Evolutionary conservation across 371 early-diverging fungal genomes (phyloP).

Genomic region (Apophysomyces sp.): DNA sequence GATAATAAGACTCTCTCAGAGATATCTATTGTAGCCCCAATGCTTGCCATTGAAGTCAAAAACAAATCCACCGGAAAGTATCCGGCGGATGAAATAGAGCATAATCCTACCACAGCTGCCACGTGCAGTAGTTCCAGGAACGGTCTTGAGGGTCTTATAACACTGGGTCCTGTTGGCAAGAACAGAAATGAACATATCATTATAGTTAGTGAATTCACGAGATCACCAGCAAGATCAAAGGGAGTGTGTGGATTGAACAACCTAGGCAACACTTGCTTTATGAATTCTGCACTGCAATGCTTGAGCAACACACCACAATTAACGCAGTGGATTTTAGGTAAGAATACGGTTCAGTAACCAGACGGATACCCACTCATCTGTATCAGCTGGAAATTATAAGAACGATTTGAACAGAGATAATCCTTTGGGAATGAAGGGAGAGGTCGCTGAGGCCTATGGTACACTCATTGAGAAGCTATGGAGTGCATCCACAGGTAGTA

Average conservation of each 20-base stretch:
- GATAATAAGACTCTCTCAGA: slow-evolving; percentile 3
- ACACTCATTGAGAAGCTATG: slow-evolving; percentile 60
- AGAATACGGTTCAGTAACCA: not conserved
- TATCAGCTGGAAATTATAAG: slow-evolving; percentile 33
- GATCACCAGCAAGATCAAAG: not conserved
- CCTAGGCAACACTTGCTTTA: slow-evolving; percentile 90
- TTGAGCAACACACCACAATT: slow-evolving; percentile 67
- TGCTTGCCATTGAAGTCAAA: slow-evolving; percentile 18
- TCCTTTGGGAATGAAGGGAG: slow-evolving; percentile 59
- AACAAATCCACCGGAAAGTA: not conserved
- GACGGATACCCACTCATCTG: not conserved
- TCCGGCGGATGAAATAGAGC: not conserved
- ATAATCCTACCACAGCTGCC: not conserved
- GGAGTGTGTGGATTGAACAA: slow-evolving; percentile 74
- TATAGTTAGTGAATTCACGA: not conserved
- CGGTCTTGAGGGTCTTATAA: not conserved
- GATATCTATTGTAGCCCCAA: slow-evolving; percentile 52
- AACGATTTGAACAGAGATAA: slow-evolving; percentile 54
- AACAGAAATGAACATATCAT: not conserved
- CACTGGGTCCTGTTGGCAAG: not conserved
- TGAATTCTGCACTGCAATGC: slow-evolving; percentile 86
- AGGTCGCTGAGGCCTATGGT: slow-evolving; percentile 67
- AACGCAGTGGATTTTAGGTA: slow-evolving; percentile 57
- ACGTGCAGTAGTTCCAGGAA: not conserved
- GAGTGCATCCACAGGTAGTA: slow-evolving; percentile 37